Percentiles rank a stretch among this genome's conserved stretches.
Conservation (phyloP, 768 basidiomycete genomes). For the Mycena venus region DNA sequence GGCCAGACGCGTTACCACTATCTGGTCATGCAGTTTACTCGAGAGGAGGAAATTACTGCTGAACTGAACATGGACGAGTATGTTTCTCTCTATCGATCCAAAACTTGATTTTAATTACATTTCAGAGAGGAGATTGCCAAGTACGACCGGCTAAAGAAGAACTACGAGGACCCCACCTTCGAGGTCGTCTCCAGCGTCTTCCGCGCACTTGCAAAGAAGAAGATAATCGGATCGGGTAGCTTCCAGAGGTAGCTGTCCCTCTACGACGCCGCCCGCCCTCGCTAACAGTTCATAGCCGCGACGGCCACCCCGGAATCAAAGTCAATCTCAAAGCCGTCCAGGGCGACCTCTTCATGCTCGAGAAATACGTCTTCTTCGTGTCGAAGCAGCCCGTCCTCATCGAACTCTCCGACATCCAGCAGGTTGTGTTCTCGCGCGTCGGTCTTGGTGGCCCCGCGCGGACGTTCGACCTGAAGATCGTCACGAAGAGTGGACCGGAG, state of each 20-base stretch:
- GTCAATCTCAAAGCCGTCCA: slow-evolving; percentile 97
- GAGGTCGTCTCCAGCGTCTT: slow-evolving; percentile 96
- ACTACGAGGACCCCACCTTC: slow-evolving; percentile 95
- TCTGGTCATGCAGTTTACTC: slow-evolving; percentile 97
- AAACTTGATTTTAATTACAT: not conserved
- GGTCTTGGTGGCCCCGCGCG: slow-evolving; percentile 89
- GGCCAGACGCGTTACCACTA: slow-evolving; percentile 99
- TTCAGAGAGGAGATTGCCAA: slow-evolving; percentile 81
- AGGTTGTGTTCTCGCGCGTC: slow-evolving; percentile 93
- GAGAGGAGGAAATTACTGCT: slow-evolving; percentile 96
- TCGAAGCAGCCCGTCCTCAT: slow-evolving; percentile 95
- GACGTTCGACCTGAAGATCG: slow-evolving; percentile 94
- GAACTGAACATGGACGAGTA: slow-evolving; percentile 95
- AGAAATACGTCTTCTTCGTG: slow-evolving; percentile 98
- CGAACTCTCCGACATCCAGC: slow-evolving; percentile 90
- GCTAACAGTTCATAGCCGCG: slow-evolving; percentile 65
- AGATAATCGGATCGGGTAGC: slow-evolving; percentile 88
- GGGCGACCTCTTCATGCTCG: slow-evolving; percentile 97
- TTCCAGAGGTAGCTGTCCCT: slow-evolving; percentile 78
- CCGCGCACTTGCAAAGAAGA: slow-evolving; percentile 90
- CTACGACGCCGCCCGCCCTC: not conserved
- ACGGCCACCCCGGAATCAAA: slow-evolving; percentile 95
- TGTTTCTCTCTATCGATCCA: slow-evolving; percentile 44
- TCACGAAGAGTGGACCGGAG: slow-evolving; percentile 87
- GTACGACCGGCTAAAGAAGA: slow-evolving; percentile 89